Evolutionary conservation across 257 asterid genomes (phyloP), one percentile per base, ranked within the genome.

Genomic region (Echites panduratus): DNA sequence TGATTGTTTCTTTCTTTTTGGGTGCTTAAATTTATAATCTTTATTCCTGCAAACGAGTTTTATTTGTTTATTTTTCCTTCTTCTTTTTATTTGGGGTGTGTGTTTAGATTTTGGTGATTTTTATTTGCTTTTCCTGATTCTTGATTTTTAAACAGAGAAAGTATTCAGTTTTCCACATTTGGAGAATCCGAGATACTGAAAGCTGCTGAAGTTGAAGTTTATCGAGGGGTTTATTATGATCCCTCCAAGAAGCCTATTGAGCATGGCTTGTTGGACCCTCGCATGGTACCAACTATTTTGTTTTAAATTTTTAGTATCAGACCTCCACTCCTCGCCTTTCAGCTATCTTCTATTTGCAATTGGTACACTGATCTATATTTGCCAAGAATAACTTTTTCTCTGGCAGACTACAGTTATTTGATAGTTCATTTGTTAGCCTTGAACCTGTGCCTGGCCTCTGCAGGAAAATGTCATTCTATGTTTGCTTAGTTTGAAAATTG

Each of bases 211-310:
- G 95, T 89, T 67, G 85, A 94, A 84, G 93, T 94, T 35, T 77
- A 41, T 26, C 81, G 70, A 4, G 95, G 95, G 20, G 57, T 16
- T 54, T 89, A 91, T 66, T 94, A 94, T 81, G 92, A 94, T 45
- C 7, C 54, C 4, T 27, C 0, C 43, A 80, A 71, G 70, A 78
- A 77, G 78, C 96, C 97, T 50, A 12, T 61, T 29, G 84, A 40
- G 20, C 77, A 81, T 70, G 99, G 99, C 59, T 83, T 94, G 87
- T 82, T 94, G 62, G 99, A 94, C 72, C 82, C 87, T 63, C 96
- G 68, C 82, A 90, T 94, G 97, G 99, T 94, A 40, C 73, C 43
- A 16, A 65, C n/a, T 65, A 35, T 29, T 70, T 67, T 24, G 1
- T 20, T 53, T 49, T 29, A 7, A 2, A 4, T 29, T 16, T 69